Evolutionary conservation across 192 early-diverging fungal species (phyloP).

Genomic region (Pilobolus umbonatus): DNA sequence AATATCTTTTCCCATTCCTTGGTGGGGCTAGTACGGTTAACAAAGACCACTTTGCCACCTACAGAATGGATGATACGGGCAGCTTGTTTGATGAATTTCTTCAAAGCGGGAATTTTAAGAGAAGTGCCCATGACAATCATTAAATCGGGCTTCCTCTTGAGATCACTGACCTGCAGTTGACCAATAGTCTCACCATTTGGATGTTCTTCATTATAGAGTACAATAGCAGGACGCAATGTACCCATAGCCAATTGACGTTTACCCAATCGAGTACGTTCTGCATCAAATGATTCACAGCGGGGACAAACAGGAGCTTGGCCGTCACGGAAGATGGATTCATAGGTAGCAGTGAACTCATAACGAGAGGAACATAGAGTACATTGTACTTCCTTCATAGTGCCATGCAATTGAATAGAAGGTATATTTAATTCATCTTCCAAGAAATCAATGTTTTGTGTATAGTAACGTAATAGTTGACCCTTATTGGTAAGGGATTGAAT

Average conservation of each 20-base stretch:
- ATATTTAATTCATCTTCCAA: constrained; percentile 73
- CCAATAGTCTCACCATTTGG: constrained; percentile 63
- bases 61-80: constrained; percentile 50
- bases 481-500: constrained; percentile 69
- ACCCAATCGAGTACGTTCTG: constrained; percentile 52
- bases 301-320: constrained; percentile 72
- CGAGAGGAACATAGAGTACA: constrained; percentile 77
- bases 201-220: constrained; percentile 93
- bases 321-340: constrained; percentile 54
- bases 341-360: constrained; percentile 56
- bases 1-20: constrained; percentile 77
- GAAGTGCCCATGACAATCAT: constrained; percentile 89
- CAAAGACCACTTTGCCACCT: constrained; percentile 57
- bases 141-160: constrained; percentile 60
- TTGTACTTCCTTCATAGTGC: constrained; percentile 76
- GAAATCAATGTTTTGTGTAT: constrained; percentile 97
- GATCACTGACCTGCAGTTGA: constrained; percentile 48
- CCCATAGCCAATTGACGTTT: constrained; percentile 75
- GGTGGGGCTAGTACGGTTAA: constrained; percentile 65
- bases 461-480: constrained; percentile 81
- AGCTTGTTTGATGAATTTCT: constrained; percentile 66
- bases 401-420: constrained; percentile 88
- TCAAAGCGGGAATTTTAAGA: constrained; percentile 74
- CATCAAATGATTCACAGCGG: constrained; percentile 37
- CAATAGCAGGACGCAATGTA: constrained; percentile 83